A percentile compares a stretch with the other conserved stretches of the same genome.
phyloP scores from a whole-genome alignment of 345 rosid genomes.

The Sonneratia caseolaris region DNA sequence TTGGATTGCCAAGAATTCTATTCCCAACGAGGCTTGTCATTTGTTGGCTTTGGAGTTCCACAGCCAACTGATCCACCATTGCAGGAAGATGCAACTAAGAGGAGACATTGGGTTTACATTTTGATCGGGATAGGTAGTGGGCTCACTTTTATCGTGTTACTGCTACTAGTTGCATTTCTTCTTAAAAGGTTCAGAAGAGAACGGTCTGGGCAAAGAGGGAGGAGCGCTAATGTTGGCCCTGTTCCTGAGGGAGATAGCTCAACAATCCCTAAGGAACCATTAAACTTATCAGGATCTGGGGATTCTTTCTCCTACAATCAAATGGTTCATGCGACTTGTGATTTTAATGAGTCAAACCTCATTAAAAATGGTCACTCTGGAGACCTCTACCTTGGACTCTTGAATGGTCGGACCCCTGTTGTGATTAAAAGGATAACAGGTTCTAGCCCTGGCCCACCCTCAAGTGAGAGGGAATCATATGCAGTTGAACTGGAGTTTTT shows the following conservation, averaged over 20 bases:
- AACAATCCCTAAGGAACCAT: conserved; percentile 28
- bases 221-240: conserved; percentile 40
- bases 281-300: conserved; percentile 38
- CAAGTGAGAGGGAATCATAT: conserved; percentile 45
- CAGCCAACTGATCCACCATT: conserved; percentile 22
- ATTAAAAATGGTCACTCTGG: conserved; percentile 85
- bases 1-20: conserved; percentile 43
- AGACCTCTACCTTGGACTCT: conserved; percentile 54
- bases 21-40: conserved; percentile 29
- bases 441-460: conserved; percentile 16
- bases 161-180: conserved; percentile 27
- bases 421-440: conserved; percentile 49
- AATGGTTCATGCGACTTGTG: conserved; percentile 46
- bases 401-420: conserved; percentile 49
- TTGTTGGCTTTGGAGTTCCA: conserved; percentile 12
- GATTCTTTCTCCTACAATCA: conserved; percentile 58
- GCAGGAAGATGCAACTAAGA: conserved; percentile 1
- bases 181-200: conserved; percentile 22
- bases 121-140: conserved; percentile 46
- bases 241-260: conserved; percentile 43
- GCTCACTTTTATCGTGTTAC: conserved; percentile 28
- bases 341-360: conserved; percentile 50
- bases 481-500: conserved; percentile 55
- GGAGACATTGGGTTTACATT: conserved; percentile 24
- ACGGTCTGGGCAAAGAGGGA: conserved; percentile 29